Percentiles rank a stretch among this genome's conserved stretches.
Evolutionary conservation across 768 basidiomycete genomes (phyloP).

Genomic region (Russula dissimulans): DNA sequence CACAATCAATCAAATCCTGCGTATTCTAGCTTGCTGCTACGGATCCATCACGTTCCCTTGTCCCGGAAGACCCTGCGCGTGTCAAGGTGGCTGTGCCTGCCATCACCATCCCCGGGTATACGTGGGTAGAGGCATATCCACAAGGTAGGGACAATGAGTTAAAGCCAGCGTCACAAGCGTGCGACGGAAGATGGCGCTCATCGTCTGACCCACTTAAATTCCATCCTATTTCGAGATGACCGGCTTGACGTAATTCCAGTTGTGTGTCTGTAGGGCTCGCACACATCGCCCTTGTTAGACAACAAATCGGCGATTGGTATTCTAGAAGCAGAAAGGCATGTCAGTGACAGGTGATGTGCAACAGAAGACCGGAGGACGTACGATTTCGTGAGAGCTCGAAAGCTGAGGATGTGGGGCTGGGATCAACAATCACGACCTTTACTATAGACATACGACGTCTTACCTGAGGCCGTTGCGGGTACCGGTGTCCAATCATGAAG

Average conservation of each 20-base stretch:
- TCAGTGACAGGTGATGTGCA: not conserved
- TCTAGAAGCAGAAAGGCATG: not conserved
- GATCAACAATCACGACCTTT: not conserved
- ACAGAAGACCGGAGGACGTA: not conserved
- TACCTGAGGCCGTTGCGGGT: not conserved
- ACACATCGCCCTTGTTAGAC: not conserved
- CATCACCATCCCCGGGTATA: no score
- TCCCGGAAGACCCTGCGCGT: no score
- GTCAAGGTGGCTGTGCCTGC: no score
- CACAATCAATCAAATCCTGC: no score
- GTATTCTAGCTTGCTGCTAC: no score
- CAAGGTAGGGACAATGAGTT: no score
- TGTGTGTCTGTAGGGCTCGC: not conserved
- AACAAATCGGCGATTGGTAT: not conserved
- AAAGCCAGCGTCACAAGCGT: no score
- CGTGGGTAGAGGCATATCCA: no score
- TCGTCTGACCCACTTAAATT: no score
- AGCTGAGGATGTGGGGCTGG: not conserved
- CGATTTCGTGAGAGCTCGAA: constrained; percentile 1
- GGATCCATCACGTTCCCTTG: no score
- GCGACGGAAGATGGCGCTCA: no score
- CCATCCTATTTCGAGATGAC: not conserved
- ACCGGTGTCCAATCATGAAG: not conserved
- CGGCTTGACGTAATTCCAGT: not conserved
- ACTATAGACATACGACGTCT: not conserved